These are phyloP conservation scores for Aureobasidium sp. DNA, from an alignment of 2,329 filamentous ascomycete species.

Conservation along the genomic window DNA sequence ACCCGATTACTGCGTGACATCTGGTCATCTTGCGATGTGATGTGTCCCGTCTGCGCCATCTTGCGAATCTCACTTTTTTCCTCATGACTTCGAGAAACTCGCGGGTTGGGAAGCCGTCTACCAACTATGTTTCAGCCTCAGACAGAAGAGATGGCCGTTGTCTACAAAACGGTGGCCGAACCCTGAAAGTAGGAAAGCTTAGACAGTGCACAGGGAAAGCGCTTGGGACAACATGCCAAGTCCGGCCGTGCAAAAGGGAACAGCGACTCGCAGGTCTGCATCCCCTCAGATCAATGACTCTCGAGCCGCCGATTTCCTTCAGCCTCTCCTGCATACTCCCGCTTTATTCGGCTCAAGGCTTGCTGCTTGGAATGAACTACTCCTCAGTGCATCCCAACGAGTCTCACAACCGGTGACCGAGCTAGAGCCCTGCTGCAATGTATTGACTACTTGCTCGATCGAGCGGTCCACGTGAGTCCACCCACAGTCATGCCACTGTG, in stretches of 20 bases:
- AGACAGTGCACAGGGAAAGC: not conserved
- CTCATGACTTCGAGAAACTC: not conserved
- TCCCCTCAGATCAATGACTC: not conserved
- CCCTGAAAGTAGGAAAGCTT: conserved; percentile 1
- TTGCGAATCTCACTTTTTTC: not conserved
- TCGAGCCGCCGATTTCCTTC: not conserved
- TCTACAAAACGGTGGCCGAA: conserved; percentile 6
- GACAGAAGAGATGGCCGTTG: conserved; percentile 14
- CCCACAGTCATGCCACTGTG: not conserved
- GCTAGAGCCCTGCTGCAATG: not conserved
- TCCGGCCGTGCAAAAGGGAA: conserved; percentile 8
- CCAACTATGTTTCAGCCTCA: conserved; percentile 13
- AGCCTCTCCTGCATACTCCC: conserved; percentile 4
- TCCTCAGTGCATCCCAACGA: not conserved
- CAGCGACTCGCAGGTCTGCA: conserved; percentile 3
- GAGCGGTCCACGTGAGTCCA: conserved; percentile 11
- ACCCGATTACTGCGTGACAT: conserved; percentile 2
- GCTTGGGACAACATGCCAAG: conserved; percentile 2
- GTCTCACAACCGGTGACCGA: not conserved
- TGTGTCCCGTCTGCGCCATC: not conserved
- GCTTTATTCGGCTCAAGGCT: conserved; percentile 5
- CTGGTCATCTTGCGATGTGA: not conserved
- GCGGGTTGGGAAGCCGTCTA: not conserved
- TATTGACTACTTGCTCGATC: not conserved
- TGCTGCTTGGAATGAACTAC: too few relatives aligned